phyloP scores from a whole-genome alignment of 176 grass and related monocot genomes.

The Musa itinerans region DNA sequence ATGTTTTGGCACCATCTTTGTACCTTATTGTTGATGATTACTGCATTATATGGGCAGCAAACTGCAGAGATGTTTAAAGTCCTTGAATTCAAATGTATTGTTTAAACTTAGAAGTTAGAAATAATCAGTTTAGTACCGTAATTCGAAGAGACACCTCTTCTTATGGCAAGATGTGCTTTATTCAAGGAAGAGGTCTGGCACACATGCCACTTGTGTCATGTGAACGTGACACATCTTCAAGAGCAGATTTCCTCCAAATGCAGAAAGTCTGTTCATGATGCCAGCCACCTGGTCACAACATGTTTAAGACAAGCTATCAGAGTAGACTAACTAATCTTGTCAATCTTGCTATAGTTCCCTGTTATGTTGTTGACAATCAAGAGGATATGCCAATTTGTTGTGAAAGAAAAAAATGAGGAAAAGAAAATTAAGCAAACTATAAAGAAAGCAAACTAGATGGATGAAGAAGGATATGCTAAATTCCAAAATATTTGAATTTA shows the following conservation, averaged over 20 bases:
- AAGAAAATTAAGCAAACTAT: not conserved
- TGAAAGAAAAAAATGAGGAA: not conserved
- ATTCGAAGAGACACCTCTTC: not conserved
- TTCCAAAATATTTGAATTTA: not conserved
- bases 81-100: not conserved
- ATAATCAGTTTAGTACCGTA: not conserved
- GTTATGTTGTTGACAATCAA: not conserved
- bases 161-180: not conserved
- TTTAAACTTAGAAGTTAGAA: not conserved
- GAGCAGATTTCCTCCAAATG: not conserved
- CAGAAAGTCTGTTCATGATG: not conserved
- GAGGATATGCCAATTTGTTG: not conserved
- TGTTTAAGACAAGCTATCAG: not conserved
- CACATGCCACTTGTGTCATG: not conserved
- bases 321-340: not conserved
- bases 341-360: not conserved
- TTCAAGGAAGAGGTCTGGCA: not conserved
- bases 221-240: not conserved
- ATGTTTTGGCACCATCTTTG: slow-evolving; percentile 1
- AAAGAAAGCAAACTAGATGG: not conserved
- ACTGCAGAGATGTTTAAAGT: too few species aligned
- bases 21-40: slow-evolving; percentile 2
- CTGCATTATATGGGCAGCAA: not conserved
- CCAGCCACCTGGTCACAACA: not conserved
- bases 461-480: not conserved